Percentiles rank a stretch among this genome's conserved stretches.
Conservation (phyloP, 164 flowering plant genomes). For the Dillenia turbinata region DNA sequence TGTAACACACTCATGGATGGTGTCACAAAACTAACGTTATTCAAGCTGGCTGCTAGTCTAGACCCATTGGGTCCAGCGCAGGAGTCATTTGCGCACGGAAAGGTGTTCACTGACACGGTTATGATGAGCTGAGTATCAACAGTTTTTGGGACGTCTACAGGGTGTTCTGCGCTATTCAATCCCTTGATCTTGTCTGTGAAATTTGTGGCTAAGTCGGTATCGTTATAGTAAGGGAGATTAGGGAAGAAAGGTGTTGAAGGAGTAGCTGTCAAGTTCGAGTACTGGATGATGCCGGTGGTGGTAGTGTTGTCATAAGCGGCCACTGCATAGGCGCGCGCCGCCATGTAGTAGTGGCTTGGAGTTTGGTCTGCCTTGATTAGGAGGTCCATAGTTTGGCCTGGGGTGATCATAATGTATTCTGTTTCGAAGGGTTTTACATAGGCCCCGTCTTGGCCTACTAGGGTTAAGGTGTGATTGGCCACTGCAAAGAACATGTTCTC, state of each 20-base stretch:
- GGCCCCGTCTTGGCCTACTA: conserved; percentile 10
- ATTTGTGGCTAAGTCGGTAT: conserved; percentile 3
- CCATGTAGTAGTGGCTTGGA: conserved; percentile 16
- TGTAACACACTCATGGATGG: conserved; percentile 13
- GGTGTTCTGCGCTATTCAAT: conserved; percentile 14
- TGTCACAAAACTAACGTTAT: conserved; percentile 19
- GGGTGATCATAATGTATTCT: conserved; percentile 9
- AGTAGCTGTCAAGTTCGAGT: conserved; percentile 16
- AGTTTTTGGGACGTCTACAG: conserved; percentile 18
- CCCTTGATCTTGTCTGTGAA: conserved; percentile 16
- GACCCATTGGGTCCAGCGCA: conserved; percentile 17
- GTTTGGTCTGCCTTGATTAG: conserved; percentile 13
- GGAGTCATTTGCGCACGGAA: conserved; percentile 3
- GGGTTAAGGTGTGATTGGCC: conserved; percentile 10
- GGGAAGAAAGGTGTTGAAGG: conserved; percentile 9
- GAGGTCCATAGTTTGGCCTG: conserved; percentile 24
- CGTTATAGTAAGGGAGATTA: conserved; percentile 9
- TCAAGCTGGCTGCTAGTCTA: conserved; percentile 22
- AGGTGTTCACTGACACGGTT: conserved; percentile 9
- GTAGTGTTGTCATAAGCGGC: conserved; percentile 18
- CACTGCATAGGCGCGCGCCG: conserved; percentile 5
- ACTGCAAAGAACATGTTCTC: conserved; percentile 13
- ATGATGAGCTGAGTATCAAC: neutral
- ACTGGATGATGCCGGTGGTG: conserved; percentile 27
- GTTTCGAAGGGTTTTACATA: conserved; percentile 16